Conservation (phyloP, 2,329 filamentous ascomycete species). For the Esteya vermicola region DNA sequence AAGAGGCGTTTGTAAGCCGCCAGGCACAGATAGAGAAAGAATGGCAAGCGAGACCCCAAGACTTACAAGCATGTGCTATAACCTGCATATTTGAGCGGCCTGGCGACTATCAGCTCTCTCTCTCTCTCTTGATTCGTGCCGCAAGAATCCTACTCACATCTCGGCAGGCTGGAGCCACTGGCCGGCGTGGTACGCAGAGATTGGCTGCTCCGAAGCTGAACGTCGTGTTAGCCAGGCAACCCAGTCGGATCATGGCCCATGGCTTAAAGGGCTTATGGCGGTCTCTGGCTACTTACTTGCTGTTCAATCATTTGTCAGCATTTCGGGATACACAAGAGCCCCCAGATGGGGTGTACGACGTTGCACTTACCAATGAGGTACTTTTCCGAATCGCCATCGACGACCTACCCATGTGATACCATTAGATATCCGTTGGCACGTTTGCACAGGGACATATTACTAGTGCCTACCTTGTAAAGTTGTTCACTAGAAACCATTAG, state of each 20-base stretch:
- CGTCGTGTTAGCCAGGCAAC: not conserved
- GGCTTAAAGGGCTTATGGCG: too few species aligned
- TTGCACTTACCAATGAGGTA: conserved; percentile 46
- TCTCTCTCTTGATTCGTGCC: too few species aligned
- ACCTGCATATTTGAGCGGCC: conserved; percentile 78
- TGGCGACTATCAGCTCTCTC: not conserved
- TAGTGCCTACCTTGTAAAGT: conserved; percentile 72
- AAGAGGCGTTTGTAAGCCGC: not conserved
- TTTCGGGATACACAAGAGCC: too few species aligned
- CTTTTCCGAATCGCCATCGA: conserved; percentile 81
- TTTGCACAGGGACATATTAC: too few species aligned
- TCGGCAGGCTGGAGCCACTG: conserved; percentile 83
- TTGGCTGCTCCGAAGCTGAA: conserved; percentile 67
- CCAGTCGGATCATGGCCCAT: too few species aligned
- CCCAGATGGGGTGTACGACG: not conserved
- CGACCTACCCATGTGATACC: conserved; percentile 37
- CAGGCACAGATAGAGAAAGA: not conserved
- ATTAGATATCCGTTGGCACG: too few species aligned
- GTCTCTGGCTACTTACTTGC: conserved; percentile 9
- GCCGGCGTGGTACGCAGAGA: conserved; percentile 82
- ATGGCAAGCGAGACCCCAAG: too few species aligned
- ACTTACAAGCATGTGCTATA: conserved; percentile 74
- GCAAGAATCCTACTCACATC: too few species aligned
- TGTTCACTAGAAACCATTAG: conserved; percentile 58
- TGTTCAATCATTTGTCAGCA: conserved; percentile 2